Conservation (phyloP, 2,329 filamentous ascomycete species). For the Neonectria magnoliae region DNA sequence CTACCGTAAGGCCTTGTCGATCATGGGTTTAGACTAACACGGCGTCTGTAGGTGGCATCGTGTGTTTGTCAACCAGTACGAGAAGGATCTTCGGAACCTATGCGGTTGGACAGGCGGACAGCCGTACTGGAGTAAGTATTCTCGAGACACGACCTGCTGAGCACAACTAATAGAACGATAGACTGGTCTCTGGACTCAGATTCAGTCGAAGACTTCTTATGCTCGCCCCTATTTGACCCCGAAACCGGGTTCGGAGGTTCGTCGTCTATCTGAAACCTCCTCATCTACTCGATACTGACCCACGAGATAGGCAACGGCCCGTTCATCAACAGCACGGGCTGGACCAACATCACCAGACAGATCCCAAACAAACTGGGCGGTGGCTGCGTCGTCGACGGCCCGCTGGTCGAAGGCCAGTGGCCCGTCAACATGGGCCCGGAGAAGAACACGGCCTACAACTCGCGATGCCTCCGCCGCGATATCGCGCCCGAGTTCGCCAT, state of each 20-base stretch:
- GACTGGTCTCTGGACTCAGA: slow-evolving; percentile 29
- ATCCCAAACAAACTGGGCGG: slow-evolving; percentile 30
- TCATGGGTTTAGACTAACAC: background rate
- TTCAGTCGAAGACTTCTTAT: slow-evolving; percentile 21
- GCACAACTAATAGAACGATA: slow-evolving; percentile 6
- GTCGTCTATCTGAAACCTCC: background rate
- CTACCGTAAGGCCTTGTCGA: background rate
- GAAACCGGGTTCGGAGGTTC: slow-evolving; percentile 45
- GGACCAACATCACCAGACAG: slow-evolving; percentile 26
- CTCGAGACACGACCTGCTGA: no score
- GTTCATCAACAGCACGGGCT: slow-evolving; percentile 24
- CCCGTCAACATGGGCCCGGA: slow-evolving; percentile 30
- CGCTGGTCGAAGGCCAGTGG: slow-evolving; percentile 30
- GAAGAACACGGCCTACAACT: slow-evolving; percentile 39
- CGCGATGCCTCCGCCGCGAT: slow-evolving; percentile 47
- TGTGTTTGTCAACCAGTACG: slow-evolving; percentile 31
- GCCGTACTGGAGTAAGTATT: slow-evolving; percentile 33
- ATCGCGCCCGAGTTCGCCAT: slow-evolving; percentile 34
- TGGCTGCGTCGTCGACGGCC: slow-evolving; percentile 36
- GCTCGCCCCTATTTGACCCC: slow-evolving; percentile 45
- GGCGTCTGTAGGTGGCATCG: slow-evolving; percentile 26
- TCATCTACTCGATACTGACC: background rate
- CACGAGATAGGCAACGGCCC: slow-evolving; percentile 21
- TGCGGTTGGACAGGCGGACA: slow-evolving; percentile 37
- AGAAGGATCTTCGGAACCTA: slow-evolving; percentile 30